Conservation (phyloP, 179 eudicot genomes). For the Nepenthes alata region DNA sequence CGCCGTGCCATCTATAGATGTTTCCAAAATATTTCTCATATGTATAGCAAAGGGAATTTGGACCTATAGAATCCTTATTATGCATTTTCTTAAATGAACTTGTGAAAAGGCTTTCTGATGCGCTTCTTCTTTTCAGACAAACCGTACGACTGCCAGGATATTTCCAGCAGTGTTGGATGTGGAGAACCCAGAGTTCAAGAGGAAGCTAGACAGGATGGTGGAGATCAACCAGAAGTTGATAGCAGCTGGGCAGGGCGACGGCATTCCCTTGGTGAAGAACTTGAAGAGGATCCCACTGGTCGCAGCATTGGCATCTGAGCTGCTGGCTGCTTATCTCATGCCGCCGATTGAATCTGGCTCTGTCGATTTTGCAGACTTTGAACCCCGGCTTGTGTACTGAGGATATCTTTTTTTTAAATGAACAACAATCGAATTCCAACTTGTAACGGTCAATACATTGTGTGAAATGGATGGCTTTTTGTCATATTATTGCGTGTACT, state of each 20-base stretch:
- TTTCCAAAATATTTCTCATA: no score
- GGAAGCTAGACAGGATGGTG: conserved; percentile 88
- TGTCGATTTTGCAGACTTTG: conserved; percentile 90
- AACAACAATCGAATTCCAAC: no score
- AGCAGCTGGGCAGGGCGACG: conserved; percentile 49
- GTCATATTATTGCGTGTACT: no score
- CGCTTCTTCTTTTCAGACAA: conserved; percentile 45
- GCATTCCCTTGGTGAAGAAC: conserved; percentile 67
- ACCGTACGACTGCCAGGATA: conserved; percentile 95
- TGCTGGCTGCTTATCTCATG: conserved; percentile 90
- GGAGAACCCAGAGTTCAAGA: conserved; percentile 95
- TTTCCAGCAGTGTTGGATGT: conserved; percentile 96
- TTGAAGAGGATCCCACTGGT: conserved; percentile 77
- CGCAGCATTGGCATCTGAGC: conserved; percentile 70
- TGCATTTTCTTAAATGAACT: not conserved
- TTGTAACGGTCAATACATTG: no score
- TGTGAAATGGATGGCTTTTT: no score
- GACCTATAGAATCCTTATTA: no score
- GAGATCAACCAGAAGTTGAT: conserved; percentile 53
- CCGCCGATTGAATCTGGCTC: conserved; percentile 93
- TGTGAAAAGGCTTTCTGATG: conserved; percentile 7
- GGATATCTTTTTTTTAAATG: conserved; percentile 3
- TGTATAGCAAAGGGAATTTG: no score
- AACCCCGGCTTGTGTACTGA: conserved; percentile 82
- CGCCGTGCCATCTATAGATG: no score